Conservation (phyloP, 768 basidiomycete genomes). For the Pleurotus cornucopiae region DNA sequence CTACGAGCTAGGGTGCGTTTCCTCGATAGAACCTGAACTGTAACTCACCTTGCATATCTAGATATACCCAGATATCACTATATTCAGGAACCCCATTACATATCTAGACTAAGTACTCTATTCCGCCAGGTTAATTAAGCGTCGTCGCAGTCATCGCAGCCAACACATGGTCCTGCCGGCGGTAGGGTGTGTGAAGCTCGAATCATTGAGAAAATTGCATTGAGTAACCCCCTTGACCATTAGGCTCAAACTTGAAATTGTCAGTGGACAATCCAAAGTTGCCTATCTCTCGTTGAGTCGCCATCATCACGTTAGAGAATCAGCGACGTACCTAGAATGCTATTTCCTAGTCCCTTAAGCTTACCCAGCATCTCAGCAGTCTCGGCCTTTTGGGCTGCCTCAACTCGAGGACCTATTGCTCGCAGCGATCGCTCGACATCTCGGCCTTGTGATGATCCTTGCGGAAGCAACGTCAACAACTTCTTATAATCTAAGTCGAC, state of each 20-base stretch:
- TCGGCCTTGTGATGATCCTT: constrained; percentile 43
- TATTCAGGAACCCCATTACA: constrained; percentile 40
- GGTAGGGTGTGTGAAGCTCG: not conserved
- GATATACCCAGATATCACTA: constrained; percentile 43
- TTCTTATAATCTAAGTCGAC: constrained; percentile 65
- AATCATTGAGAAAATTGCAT: constrained; percentile 72
- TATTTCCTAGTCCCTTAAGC: constrained; percentile 90
- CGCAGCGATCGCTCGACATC: constrained; percentile 47
- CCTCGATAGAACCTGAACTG: too few species aligned
- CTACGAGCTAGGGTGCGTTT: constrained; percentile 58
- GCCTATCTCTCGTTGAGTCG: constrained; percentile 37
- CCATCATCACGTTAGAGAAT: not conserved
- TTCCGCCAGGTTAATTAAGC: too few species aligned
- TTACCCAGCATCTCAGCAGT: constrained; percentile 91
- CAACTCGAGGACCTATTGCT: constrained; percentile 61
- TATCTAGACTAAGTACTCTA: constrained; percentile 26
- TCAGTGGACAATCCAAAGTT: constrained; percentile 94
- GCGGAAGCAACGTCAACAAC: constrained; percentile 61
- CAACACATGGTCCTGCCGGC: too few species aligned
- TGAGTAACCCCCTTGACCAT: constrained; percentile 93
- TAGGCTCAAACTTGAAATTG: constrained; percentile 95
- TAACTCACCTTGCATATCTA: constrained; percentile 12
- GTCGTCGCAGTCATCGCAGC: too few species aligned
- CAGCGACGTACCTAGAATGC: constrained; percentile 62
- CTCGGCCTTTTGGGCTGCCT: constrained; percentile 78